Conservation (phyloP, 2,329 filamentous ascomycete genomes). For the Alternaria panax region DNA sequence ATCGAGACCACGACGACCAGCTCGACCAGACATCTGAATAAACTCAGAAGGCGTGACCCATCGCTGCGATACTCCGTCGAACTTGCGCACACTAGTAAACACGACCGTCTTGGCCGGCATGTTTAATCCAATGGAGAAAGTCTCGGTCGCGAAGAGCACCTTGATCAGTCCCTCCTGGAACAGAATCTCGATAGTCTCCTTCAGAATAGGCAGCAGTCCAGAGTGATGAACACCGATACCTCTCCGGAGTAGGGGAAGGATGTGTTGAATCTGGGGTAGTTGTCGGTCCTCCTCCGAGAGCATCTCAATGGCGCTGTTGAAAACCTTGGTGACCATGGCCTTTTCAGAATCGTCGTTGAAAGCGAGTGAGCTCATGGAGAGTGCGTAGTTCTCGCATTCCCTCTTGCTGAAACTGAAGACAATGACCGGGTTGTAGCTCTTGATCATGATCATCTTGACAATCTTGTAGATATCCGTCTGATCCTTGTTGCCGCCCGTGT, state of each 20-base stretch:
- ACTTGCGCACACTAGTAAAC: slow-evolving; percentile 97
- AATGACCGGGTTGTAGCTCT: slow-evolving; percentile 96
- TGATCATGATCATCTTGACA: slow-evolving; percentile 97
- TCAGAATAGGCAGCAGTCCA: slow-evolving; percentile 90
- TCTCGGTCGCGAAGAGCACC: slow-evolving; percentile 96
- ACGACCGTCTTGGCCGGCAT: slow-evolving; percentile 99
- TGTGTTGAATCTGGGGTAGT: slow-evolving; percentile 87
- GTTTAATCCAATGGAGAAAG: slow-evolving; percentile 97
- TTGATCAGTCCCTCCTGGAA: slow-evolving; percentile 99
- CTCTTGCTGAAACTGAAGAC: slow-evolving; percentile 99
- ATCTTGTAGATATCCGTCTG: slow-evolving; percentile 94
- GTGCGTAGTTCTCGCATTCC: slow-evolving; percentile 89
- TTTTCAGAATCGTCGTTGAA: slow-evolving; percentile 98
- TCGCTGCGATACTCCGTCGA: slow-evolving; percentile 80
- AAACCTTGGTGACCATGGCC: slow-evolving; percentile 91
- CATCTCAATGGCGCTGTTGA: slow-evolving; percentile 89
- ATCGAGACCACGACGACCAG: slow-evolving; percentile 94
- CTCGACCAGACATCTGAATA: slow-evolving; percentile 98
- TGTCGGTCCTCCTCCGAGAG: slow-evolving; percentile 89
- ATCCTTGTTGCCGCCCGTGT: slow-evolving; percentile 76
- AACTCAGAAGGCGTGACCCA: slow-evolving; percentile 96
- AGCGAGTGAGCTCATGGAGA: slow-evolving; percentile 83
- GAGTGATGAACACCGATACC: slow-evolving; percentile 98
- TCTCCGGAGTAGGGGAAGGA: slow-evolving; percentile 85
- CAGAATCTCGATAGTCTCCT: slow-evolving; percentile 98